phyloP scores from a whole-genome alignment of 768 basidiomycete species.

The Lactarius hengduanensis region DNA sequence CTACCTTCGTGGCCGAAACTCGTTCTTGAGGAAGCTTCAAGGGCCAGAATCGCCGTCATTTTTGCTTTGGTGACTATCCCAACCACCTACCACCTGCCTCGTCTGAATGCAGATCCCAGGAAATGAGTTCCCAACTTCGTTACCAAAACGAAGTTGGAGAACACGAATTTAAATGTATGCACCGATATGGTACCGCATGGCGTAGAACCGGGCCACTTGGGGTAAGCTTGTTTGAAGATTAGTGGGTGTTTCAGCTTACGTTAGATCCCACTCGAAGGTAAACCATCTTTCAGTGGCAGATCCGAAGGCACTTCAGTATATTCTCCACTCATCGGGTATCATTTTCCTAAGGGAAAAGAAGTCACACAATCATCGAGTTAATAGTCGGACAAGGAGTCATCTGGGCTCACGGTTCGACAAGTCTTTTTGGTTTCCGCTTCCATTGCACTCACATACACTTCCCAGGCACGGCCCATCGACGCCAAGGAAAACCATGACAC shows the following conservation, averaged over 20 bases:
- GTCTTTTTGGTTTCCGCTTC: not conserved
- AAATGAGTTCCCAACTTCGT: constrained; percentile 29
- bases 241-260: not conserved
- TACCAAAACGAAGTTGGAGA: constrained; percentile 35
- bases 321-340: constrained; percentile 35
- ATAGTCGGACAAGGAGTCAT: constrained; percentile 29
- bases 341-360: constrained; percentile 27
- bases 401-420: constrained; percentile 29
- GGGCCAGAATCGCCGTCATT: constrained; percentile 20
- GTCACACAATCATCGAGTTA: constrained; percentile 22
- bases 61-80: constrained; percentile 14
- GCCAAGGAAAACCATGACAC: constrained; percentile 35
- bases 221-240: constrained; percentile 20
- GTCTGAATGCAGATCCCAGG: constrained; percentile 25
- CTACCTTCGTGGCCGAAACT: constrained; percentile 17
- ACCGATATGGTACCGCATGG: constrained; percentile 33
- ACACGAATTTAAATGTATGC: constrained; percentile 30
- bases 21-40: constrained; percentile 22
- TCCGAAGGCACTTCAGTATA: constrained; percentile 34
- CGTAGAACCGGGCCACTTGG: constrained; percentile 28
- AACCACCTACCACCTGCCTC: not conserved
- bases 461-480: constrained; percentile 31
- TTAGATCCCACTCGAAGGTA: constrained; percentile 13
- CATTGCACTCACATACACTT: not conserved
- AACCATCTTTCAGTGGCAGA: constrained; percentile 9